Evolutionary conservation across 305 asterid species (phyloP), one percentile per base, ranked within the genome.

Genomic region (Salvia sclarea): DNA sequence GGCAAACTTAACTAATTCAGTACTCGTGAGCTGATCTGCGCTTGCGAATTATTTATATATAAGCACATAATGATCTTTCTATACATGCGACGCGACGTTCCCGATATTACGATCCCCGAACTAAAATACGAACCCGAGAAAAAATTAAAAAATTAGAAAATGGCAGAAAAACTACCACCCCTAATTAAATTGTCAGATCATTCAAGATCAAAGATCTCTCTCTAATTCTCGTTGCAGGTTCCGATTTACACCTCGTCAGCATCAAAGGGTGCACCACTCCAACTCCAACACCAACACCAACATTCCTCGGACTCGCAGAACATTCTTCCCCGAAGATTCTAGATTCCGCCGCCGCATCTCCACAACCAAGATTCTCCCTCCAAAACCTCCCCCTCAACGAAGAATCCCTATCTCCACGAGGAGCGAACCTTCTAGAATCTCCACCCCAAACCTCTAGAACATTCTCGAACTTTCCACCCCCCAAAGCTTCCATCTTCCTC

Each of bases 331-430:
- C 58, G 37, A 31, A 69, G 68, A 70, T 66, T 21, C 9, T 10
- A 4, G 72, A 47, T 28, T 65, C 80, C 30, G 44, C 80, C 45
- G 16, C 72, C 2, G 20, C 78, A 67, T 59, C 24, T 18, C n/a
- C 83, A 1, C 21, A 25, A 4, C 2, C 30, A 4, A 4, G 30
- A 33, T 53, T 72, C 47, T 54, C 59, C 35, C 84, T 84, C 91
- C 88, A 85, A 43, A 85, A 75, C 57, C 79, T 77, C 38, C 76
- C 77, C 8, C 84, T 84, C 22, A 85, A 60, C 8, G 91, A 85
- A 2, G 84, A 80, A 69, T 91, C 50, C 14, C 50, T 44, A 5
- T 7, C 37, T 31, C 35, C 6, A n/a, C n/a, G n/a, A n/a, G n/a
- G n/a, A n/a, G 6, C 35, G 35, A 30, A 30, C 6, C 4, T 30